Conservation (phyloP, 768 basidiomycete genomes). For the Serendipita indica region DNA sequence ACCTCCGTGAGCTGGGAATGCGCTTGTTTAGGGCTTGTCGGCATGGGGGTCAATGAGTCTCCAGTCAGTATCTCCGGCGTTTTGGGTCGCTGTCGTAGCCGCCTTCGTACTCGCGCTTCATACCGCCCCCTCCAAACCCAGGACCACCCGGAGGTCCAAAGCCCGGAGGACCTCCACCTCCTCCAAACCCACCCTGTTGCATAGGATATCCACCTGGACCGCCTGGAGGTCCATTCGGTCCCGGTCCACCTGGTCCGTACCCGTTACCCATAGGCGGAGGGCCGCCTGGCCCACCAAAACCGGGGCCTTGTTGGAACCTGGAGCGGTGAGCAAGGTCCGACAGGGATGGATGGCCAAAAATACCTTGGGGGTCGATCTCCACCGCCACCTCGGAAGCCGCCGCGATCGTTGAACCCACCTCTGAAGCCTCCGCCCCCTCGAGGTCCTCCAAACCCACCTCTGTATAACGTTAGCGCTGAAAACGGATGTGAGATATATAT, state of each 20-base stretch:
- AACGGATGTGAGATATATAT: background rate
- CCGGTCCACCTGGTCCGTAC: background rate
- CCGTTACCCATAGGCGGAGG: background rate
- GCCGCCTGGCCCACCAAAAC: background rate
- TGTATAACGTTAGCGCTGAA: constrained; percentile 2
- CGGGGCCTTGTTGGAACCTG: constrained; percentile 12
- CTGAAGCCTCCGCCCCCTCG: constrained; percentile 23
- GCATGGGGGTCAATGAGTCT: too few species aligned
- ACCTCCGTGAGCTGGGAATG: too few species aligned
- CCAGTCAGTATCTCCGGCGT: constrained; percentile 12
- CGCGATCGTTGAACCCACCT: constrained; percentile 21
- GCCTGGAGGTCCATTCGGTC: background rate
- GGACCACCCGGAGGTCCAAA: background rate
- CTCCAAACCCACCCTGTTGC: background rate
- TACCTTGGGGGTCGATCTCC: constrained; percentile 15
- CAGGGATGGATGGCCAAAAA: background rate
- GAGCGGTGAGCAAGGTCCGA: background rate
- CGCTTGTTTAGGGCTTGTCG: too few species aligned
- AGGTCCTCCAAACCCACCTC: constrained; percentile 16
- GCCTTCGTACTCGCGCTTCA: constrained; percentile 7
- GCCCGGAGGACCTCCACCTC: background rate
- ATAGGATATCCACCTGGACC: background rate
- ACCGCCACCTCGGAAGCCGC: constrained; percentile 20
- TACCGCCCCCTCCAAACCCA: background rate
- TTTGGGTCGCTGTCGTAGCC: constrained; percentile 12